Evolutionary conservation across 192 early-diverging fungal genomes (phyloP), one percentile per base, ranked within the genome.

Genomic region (Coemansia sp.): DNA sequence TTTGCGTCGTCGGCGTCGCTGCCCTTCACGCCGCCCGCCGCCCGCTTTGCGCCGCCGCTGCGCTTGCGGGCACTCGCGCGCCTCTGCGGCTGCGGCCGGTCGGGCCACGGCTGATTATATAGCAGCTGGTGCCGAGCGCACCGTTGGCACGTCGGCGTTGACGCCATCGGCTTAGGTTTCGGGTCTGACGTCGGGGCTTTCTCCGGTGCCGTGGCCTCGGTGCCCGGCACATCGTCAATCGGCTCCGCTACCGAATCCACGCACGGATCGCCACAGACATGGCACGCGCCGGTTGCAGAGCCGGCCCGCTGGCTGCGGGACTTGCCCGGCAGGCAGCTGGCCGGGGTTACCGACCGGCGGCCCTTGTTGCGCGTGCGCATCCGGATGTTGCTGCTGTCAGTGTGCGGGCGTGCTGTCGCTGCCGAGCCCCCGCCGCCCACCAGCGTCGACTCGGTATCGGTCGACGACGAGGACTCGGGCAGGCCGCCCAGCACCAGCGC

Each of bases 291-390:
- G 12, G 8, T 5, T 23, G 26, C 46, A 8, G 35, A 31, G 11
- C 2, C 14, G n/a, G 52, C 26, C 9, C 1, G 3, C 25, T 27
- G 50, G n/a, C 27, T 52, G 8, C 42, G 53, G 5, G 31, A 6
- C 4, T 20, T 55, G 28, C 12, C 20, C 21, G 60, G 58, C 41
- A 64, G 28, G 21, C 73, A 64, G 23, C 53, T 50, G 10, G 53
- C 58, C 0, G 62, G 72, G 1, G 65, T 68, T 10, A 68, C 72
- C 28, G 65, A 64, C 22, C 53, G 48, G 3, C 52, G 45, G 3
- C 73, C 73, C 45, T 61, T 69, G 46, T 75, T 75, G 20, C 73
- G 57, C 4, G 73, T 75, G 17, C 66, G 64, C 52, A 60, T 52
- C 0, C 64, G 49, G 27, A 44, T 32, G 8, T 14, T 34, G 8